Evolutionary conservation across 1,139 yeast genomes (phyloP), one percentile per base, ranked within the genome.

Genomic region (Pichia sp.): DNA sequence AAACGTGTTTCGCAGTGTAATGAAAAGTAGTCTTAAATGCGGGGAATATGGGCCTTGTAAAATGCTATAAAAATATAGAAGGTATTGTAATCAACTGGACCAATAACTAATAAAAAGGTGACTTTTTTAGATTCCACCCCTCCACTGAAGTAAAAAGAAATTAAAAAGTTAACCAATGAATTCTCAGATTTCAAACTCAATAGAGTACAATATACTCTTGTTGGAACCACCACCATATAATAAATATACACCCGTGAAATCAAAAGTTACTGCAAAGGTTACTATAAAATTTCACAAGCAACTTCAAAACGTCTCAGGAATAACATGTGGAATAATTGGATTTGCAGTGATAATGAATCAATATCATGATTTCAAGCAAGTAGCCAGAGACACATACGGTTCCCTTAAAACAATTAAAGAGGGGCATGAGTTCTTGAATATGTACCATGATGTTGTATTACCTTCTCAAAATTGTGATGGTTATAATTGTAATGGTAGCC

Each of bases 161-260:
- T n/a, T n/a, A n/a, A n/a, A n/a, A n/a, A n/a, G n/a, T n/a, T n/a
- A n/a, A n/a, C n/a, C n/a, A 13, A 49, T 49, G 52, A 43, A 43
- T 27, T 46, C 42, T 18, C 40, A 43, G 45, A 47, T 49, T 25
- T 13, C 35, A 7, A 47, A 46, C 24, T 15, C 34, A n/a, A n/a
- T n/a, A 8, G 42, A 45, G 2, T 22, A 29, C 15, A 7, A 41
- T 5, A 38, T 50, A 5, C 11, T 40, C 4, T 12, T 47, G 8
- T 3, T 13, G 7, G 38, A 47, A n/a, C 43, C 45, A 13, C 53
- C 53, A 16, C 13, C 5, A 4, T 13, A 34, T 18, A 26, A 22
- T n/a, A 50, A 50, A 34, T 50, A 47, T 39, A 42, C 53, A 3
- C 51, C 51, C 2, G 22, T 35, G 16, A n/a, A 43, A 18, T 45